Percentiles rank a stretch among this genome's conserved stretches.
Evolutionary conservation across 2,329 filamentous ascomycete genomes (phyloP).

Genomic region (Ophiostoma australiae): DNA sequence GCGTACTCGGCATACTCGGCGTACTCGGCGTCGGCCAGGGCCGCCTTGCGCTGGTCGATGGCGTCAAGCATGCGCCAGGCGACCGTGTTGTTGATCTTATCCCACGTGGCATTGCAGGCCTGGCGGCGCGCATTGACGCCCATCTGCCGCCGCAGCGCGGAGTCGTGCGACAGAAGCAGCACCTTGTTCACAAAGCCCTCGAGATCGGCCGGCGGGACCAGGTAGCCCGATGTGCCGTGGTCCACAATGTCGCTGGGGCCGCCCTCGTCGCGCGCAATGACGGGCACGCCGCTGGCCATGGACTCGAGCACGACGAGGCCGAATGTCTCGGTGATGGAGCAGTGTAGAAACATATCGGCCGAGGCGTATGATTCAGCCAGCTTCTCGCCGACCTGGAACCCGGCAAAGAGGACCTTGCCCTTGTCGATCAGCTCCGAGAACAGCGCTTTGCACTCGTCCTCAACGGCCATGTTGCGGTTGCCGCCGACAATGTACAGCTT

Average conservation of each 20-base stretch:
- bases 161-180: conserved; percentile 45
- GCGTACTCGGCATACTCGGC: conserved; percentile 23
- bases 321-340: conserved; percentile 67
- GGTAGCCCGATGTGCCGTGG: conserved; percentile 55
- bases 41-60: conserved; percentile 44
- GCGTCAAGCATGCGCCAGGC: conserved; percentile 57
- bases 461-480: conserved; percentile 59
- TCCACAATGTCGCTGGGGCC: conserved; percentile 63
- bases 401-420: conserved; percentile 60
- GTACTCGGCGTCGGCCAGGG: conserved; percentile 26
- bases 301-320: conserved; percentile 65
- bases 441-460: conserved; percentile 55
- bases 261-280: conserved; percentile 64
- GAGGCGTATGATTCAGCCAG: conserved; percentile 64
- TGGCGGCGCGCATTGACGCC: conserved; percentile 46
- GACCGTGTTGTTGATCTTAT: conserved; percentile 65
- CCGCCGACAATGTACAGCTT: conserved; percentile 64
- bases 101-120: conserved; percentile 63
- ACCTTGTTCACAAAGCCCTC: conserved; percentile 53
- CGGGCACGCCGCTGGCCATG: conserved; percentile 66
- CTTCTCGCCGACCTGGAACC: conserved; percentile 56
- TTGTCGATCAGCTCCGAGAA: conserved; percentile 47
- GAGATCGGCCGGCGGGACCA: conserved; percentile 56
- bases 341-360: conserved; percentile 66
- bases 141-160: conserved; percentile 43